Evolutionary conservation across 352 stramenopile genomes (phyloP), one percentile per base, ranked within the genome.

Genomic region (Globisporangium apiculatum): DNA sequence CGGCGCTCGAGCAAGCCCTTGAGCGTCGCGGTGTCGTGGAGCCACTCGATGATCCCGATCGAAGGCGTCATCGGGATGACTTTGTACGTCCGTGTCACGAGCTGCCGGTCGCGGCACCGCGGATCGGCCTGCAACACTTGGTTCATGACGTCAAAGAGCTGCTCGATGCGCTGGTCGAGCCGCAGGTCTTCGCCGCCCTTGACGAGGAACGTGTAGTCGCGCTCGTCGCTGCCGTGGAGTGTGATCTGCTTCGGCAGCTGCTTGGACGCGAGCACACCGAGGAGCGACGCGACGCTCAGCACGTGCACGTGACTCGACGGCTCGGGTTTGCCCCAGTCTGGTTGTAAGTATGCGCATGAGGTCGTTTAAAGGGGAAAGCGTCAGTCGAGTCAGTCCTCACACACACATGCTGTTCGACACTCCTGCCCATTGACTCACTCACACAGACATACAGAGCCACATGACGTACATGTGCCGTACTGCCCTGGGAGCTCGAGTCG

Each of bases 131-230:
- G 58, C 12, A 97, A 72, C 51, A 96, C 85, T 51, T 87, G 73
- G 61, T 97, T 97, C 84, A 97, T 97, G 24, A 96, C 77, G 18
- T 81, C 80, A 69, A 97, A 97, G 4, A 97, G 66, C 58, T 97
- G 87, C 59, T 97, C 85, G 53, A 97, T 96, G 52, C 91, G 83
- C 60, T 97, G 81, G 64, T 97, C 91, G 54, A 96, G 74, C 6
- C 91, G 83, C 55, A 97, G 64, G 52, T 97, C 91, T 69, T 97
- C 91, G 3, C 89, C 91, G 31, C 88, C 89, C 61, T 97, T 97
- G 2, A 97, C 83, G 7, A 95, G 70, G 48, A 93, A 95, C 5
- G 82, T 89, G 61, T 94, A 88, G 51, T 90, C 76, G 41, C 73
- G 76, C 51, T 91, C 83, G 62, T 95, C 80, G 56, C 77, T 93